Evolutionary conservation across 371 early-diverging fungal species (phyloP), one percentile per base, ranked within the genome.

Genomic region (Mucor saturninus): DNA sequence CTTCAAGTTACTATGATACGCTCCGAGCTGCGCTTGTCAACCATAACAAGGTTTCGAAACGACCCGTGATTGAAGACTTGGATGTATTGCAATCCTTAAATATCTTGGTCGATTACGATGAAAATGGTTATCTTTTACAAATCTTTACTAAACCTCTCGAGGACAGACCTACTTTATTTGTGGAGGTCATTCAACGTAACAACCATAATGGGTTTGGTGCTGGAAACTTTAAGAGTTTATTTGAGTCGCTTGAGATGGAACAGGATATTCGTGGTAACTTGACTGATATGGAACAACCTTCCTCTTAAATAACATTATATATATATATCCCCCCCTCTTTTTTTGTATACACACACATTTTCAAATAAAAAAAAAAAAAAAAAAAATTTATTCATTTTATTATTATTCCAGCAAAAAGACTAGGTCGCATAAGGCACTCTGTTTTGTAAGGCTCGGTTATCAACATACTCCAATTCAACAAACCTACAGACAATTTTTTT

Each of bases 191-290:
- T 72, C 98, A 98, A 79, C 91, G 98, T 40, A 86, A 90, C 55
- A 95, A 95, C 75, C 94, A 95, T 70, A 86, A 93, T 75, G 97
- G 98, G 29, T 98, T 97, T 74, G 98, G 98, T 59, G 97, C 97
- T 43, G 98, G 98, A 57, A 98, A 98, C 86, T 98, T 98, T 86
- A 94, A 96, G 91, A 92, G 93, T 66, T 82, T 95, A 59, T 98
- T 98, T 80, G 97, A 95, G 79, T 86, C 93, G 42, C 89, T 98
- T 54, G 98, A 98, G 83, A 72, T 85, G 40, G 98, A 98, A 83
- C 98, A 98, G 81, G 92, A 84, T 11, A 77, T 86, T 54, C 92
- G 98, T 62, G 98, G 98, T 61, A 95, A 95, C 65, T 82, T 94
- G 72, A 82, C 82, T 8, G 82, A 82, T 53, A 77, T 75, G 73